Base-by-base conservation (phyloP, 768 basidiomycete genomes). In the Suillus cothurnatus region DNA sequence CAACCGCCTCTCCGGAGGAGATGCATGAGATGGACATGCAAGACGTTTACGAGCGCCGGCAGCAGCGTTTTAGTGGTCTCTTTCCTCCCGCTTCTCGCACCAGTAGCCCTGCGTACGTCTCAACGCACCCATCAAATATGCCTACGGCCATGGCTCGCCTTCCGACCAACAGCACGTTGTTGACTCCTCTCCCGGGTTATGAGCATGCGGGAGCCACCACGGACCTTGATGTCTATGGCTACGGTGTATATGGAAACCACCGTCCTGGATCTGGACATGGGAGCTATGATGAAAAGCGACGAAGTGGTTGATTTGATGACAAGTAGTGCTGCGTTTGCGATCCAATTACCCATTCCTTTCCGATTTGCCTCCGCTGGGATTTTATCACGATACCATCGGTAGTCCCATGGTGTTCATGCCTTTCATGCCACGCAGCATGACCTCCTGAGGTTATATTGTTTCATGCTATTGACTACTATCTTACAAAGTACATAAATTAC, bases 141-240 rank as follows among this genome's bases (percentile, higher is more conserved):
- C 59, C 68, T 59, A 69, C 53, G 62, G 60, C 66, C 32, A 66
- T 78, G 62, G 78, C 72, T 67, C 82, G 87, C 50, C 80, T 91
- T 34, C 85, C 88, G 21, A 77, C 85, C 36, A 84, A 87, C 70
- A 90, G 87, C 75, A 91, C 88, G 31, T 80, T 92, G 62, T 79
- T 92, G 66, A 91, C 90, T 38, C 89, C 91, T n/a, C 79, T 90
- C 23, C 81, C 86, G 5, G 84, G 87, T 26, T 89, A 88, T 69
- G 82, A 84, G 66, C 71, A 79, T 9, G 67, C 81, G 63, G 62
- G 67, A 43, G 64, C 69, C 62, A 39, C 36, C 34, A 32, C 67
- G 9, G 57, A 66, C 34, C 61, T 69, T 50, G 61, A 69, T 38
- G 21, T 65, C 12, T 78, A 74, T 60, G 61, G 59, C 32, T 78